Evolutionary conservation across 257 asterid species (phyloP).

Genomic region (Fraxinus americana): DNA sequence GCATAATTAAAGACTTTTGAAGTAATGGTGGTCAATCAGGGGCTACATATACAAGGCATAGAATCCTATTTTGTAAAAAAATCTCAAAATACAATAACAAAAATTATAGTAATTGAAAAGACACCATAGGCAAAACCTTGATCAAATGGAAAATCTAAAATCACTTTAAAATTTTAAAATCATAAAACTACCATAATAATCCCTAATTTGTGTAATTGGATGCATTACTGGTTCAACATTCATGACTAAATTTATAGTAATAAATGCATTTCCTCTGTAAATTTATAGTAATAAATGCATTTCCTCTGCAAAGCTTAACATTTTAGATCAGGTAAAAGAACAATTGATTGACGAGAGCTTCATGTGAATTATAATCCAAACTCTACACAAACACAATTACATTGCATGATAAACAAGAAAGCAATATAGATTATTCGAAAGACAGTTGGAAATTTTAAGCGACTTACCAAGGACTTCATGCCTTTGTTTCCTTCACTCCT

Average conservation of each 20-base stretch:
- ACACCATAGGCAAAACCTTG: not conserved
- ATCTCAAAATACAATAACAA: not conserved
- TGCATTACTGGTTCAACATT: not conserved
- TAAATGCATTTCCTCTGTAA: not conserved
- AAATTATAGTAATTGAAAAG: not conserved
- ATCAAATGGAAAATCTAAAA: not conserved
- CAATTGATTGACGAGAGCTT: not conserved
- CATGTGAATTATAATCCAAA: not conserved
- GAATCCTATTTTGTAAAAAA: not conserved
- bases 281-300: not conserved
- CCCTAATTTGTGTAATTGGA: not conserved
- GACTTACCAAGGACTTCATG: constrained; percentile 90
- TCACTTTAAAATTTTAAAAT: not conserved
- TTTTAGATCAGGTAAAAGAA: not conserved
- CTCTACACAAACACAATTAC: too few relatives aligned
- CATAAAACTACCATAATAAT: not conserved
- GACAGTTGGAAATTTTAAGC: not conserved
- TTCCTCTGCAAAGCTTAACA: not conserved
- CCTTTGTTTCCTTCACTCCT: constrained; percentile 91
- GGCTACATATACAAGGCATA: not conserved
- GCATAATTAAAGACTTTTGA: too few relatives aligned
- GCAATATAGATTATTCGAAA: too few relatives aligned
- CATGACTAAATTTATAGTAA: too few relatives aligned
- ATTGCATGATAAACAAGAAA: too few relatives aligned
- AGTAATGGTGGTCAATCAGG: too few relatives aligned